phyloP scores from a whole-genome alignment of 169 alveolate species.

The Plasmodium vivax region DNA sequence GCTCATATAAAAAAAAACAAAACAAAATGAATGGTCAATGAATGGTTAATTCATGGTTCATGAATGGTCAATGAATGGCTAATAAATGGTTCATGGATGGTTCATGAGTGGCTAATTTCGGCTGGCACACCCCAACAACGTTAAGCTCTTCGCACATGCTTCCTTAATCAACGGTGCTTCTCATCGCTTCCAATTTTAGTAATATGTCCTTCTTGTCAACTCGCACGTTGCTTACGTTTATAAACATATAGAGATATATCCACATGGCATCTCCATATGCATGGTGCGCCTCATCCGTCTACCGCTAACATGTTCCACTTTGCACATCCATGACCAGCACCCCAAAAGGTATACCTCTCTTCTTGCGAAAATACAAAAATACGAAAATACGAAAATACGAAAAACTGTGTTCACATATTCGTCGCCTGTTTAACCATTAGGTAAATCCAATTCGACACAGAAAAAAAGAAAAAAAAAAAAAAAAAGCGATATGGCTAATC shows the following conservation, averaged over 20 bases:
- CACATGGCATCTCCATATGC: background rate
- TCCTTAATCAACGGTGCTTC: background rate
- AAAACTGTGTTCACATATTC: background rate
- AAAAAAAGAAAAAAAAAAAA: too few relatives aligned
- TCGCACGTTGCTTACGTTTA: background rate
- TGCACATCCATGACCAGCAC: background rate
- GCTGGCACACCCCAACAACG: background rate
- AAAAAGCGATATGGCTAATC: background rate
- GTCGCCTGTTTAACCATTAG: background rate
- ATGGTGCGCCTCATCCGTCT: background rate
- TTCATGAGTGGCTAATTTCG: background rate
- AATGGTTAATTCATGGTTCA: too few relatives aligned
- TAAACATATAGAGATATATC: background rate
- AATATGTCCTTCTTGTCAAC: background rate
- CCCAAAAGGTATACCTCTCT: background rate
- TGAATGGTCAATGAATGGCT: too few relatives aligned
- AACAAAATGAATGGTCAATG: too few relatives aligned
- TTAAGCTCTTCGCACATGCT: background rate
- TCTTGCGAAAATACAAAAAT: background rate
- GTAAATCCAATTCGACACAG: background rate
- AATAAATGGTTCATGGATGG: too few relatives aligned
- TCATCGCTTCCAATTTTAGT: background rate
- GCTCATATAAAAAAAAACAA: background rate
- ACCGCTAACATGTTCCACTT: background rate
- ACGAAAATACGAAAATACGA: background rate